Evolutionary conservation across 176 grass and related monocot genomes (phyloP), one percentile per base, ranked within the genome.

Genomic region (Musa beccarii): DNA sequence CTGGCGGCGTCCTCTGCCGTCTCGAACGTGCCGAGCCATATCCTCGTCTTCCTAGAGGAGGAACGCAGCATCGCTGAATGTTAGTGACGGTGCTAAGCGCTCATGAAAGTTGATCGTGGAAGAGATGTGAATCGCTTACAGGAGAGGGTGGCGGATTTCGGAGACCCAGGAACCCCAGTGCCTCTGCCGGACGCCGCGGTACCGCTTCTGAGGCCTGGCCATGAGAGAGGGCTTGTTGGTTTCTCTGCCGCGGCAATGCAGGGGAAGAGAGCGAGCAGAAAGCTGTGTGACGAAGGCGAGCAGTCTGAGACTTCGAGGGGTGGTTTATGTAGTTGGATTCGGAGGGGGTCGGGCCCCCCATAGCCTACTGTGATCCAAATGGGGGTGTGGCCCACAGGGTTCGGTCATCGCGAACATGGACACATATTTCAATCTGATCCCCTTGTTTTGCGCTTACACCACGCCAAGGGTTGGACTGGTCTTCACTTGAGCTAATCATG

Each of bases 1-100:
- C 90, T 80, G 64, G 95, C 95, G 9, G 95, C 95, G 78, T 99
- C 95, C 86, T 94, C 88, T 0, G 88, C 95, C 80, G 95, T 89
- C 83, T 99, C 91, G 82, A 99, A 99, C 74, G 95, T 99, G 52
- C 95, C 95, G 50, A 99, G 88, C 95, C 95, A 99, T 78, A 99
- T 99, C 76, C 95, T 91, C 6, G 90, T 93, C 83, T 99, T 99
- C 81, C 95, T 99, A 85, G 54, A 81, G 7, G 11, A 3, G 8
- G 10, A 69, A 1, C 43, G 11, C 1, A 51, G 2, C 19, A 65
- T 20, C 8, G 29, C 28, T 23, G 20, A 59, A 10, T 8, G 6
- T 51, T 62, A 43, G 34, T 5, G 34, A 43, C 34, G 34, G 4
- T 0, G 6, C 3, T 5, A 43, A 43, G 34, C 34, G 34, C 4